Evolutionary conservation across 1,284 basidiomycete species (phyloP).

Genomic region (Exobasidium rhododendri): DNA sequence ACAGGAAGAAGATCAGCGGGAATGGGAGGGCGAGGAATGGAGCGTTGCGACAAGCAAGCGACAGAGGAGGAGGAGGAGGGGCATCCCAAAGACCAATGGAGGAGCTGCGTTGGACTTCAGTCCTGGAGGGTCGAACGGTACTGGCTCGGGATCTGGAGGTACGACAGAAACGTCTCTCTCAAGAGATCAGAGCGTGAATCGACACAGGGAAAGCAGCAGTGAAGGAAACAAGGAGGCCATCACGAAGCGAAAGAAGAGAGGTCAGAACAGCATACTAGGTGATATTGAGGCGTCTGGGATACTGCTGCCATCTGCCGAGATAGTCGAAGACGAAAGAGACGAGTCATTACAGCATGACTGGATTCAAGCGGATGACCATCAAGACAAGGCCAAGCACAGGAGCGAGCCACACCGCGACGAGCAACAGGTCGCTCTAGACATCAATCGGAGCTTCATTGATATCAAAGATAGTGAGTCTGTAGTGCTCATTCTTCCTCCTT

Average conservation of each 20-base stretch:
- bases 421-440: constrained; percentile 47
- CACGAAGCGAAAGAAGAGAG: background rate
- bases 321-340: background rate
- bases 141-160: background rate
- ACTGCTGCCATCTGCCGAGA: background rate
- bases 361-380: background rate
- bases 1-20: constrained; percentile 1
- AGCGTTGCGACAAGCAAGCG: constrained; percentile 6
- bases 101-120: background rate
- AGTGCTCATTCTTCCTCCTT: constrained; percentile 19
- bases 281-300: background rate
- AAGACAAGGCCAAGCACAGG: background rate
- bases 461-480: constrained; percentile 15
- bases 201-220: background rate
- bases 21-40: constrained; percentile 11
- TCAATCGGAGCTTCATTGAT: constrained; percentile 44
- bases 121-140: background rate
- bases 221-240: background rate
- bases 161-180: background rate
- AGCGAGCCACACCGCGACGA: constrained; percentile 29
- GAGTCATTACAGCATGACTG: background rate
- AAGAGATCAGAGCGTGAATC: background rate
- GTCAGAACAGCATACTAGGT: background rate
- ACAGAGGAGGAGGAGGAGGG: background rate
- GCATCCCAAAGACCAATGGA: background rate